A percentile compares a stretch with the other conserved stretches of the same genome.
These are phyloP conservation scores for Solanum etuberosum DNA, from an alignment of 257 asterid species.

Conservation along the genomic window DNA sequence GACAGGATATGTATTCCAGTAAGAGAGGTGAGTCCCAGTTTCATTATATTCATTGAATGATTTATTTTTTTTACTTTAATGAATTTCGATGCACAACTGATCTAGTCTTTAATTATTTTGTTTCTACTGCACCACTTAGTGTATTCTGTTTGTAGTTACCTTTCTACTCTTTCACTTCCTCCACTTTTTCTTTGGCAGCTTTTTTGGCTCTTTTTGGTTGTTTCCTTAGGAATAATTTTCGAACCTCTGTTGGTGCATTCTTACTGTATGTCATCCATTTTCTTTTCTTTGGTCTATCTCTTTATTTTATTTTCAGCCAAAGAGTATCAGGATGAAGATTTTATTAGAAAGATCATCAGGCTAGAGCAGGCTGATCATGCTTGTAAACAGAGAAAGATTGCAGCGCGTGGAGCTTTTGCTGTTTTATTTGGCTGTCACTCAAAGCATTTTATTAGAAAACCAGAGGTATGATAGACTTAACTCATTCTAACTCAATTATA, in stretches of 20 bases:
- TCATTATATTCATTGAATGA: neutral
- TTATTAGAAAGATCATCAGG: slow-evolving; percentile 52
- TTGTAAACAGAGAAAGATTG: slow-evolving; percentile 41
- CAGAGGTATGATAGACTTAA: slow-evolving; percentile 39
- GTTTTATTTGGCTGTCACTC: slow-evolving; percentile 43
- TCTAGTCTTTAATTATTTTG: neutral
- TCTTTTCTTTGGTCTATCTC: neutral
- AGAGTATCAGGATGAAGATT: slow-evolving; percentile 30
- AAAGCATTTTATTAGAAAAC: slow-evolving; percentile 50
- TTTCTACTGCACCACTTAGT: neutral
- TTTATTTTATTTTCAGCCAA: slow-evolving; percentile 21
- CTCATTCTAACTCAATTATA: neutral
- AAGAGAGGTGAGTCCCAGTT: slow-evolving; percentile 48
- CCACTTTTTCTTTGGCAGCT: neutral
- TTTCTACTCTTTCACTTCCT: neutral
- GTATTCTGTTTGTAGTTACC: neutral
- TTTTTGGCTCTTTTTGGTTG: neutral
- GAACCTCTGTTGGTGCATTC: neutral
- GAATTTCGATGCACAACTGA: neutral
- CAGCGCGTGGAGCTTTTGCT: slow-evolving; percentile 57
- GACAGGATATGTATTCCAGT: slow-evolving; percentile 16
- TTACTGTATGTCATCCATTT: neutral
- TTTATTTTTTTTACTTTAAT: neutral
- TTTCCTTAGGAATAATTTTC: neutral
- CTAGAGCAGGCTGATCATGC: slow-evolving; percentile 71